phyloP scores from a whole-genome alignment of 2,329 filamentous ascomycete genomes.

The Stemphylium vesicarium region DNA sequence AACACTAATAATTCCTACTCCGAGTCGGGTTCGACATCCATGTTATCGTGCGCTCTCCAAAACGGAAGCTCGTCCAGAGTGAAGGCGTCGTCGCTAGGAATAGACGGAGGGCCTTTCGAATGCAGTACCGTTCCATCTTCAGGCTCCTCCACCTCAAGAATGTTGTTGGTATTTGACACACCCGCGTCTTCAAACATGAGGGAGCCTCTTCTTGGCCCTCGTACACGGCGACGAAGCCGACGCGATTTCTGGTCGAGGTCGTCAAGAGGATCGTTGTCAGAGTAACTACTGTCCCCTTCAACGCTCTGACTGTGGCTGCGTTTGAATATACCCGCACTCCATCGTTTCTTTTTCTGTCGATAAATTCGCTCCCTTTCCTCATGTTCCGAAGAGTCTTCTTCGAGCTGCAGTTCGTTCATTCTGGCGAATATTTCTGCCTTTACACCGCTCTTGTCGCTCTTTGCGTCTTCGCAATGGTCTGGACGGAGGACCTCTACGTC shows the following conservation, averaged over 20 bases:
- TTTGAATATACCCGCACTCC: slow-evolving; percentile 54
- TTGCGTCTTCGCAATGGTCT: slow-evolving; percentile 53
- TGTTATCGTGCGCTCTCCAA: slow-evolving; percentile 39
- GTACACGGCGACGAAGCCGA: slow-evolving; percentile 52
- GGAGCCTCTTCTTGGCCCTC: slow-evolving; percentile 44
- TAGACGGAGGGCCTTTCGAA: slow-evolving; percentile 44
- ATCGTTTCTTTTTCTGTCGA: slow-evolving; percentile 49
- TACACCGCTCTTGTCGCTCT: slow-evolving; percentile 41
- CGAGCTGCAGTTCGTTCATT: slow-evolving; percentile 46
- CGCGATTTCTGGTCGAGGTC: slow-evolving; percentile 49
- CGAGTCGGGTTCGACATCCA: slow-evolving; percentile 36
- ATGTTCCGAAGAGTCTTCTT: slow-evolving; percentile 42
- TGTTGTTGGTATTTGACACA: slow-evolving; percentile 44
- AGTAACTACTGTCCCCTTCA: slow-evolving; percentile 52
- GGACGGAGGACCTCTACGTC: slow-evolving; percentile 54
- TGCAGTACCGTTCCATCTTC: slow-evolving; percentile 40
- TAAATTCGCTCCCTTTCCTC: slow-evolving; percentile 37
- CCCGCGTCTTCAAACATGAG: slow-evolving; percentile 50
- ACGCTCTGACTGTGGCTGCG: slow-evolving; percentile 55
- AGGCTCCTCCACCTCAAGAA: slow-evolving; percentile 48
- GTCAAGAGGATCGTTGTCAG: slow-evolving; percentile 51
- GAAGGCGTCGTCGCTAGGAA: slow-evolving; percentile 48
- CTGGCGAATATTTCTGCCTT: slow-evolving; percentile 42
- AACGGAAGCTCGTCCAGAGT: slow-evolving; percentile 49
- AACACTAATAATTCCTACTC: slow-evolving; percentile 17